Conservation (phyloP, 2,329 filamentous ascomycete genomes). For the Epichloe sibirici region DNA sequence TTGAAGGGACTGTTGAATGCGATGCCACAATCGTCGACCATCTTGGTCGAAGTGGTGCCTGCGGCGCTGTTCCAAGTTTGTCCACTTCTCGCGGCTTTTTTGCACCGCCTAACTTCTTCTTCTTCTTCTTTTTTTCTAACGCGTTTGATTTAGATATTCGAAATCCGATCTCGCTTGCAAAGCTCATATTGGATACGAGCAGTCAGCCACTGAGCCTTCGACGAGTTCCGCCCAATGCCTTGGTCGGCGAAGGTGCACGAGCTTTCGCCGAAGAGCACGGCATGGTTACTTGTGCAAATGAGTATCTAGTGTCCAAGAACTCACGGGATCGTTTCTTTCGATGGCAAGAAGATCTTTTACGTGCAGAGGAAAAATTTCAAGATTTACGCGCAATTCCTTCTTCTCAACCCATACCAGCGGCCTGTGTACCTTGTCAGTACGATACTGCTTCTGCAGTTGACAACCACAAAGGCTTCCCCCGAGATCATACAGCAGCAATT, state of each 20-base stretch:
- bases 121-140: neutral
- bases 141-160: conserved; percentile 54
- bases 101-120: no score
- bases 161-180: conserved; percentile 83
- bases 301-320: conserved; percentile 66
- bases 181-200: conserved; percentile 67
- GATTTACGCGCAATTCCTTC: conserved; percentile 13
- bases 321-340: conserved; percentile 66
- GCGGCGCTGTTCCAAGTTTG: conserved; percentile 81
- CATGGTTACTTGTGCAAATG: conserved; percentile 60
- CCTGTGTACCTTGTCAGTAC: conserved; percentile 19
- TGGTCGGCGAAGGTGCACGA: conserved; percentile 75
- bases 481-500: conserved; percentile 43
- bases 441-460: conserved; percentile 20
- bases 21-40: conserved; percentile 93
- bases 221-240: conserved; percentile 82
- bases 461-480: conserved; percentile 13
- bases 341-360: conserved; percentile 64
- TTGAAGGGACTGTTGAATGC: conserved; percentile 84
- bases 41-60: conserved; percentile 79
- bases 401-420: conserved; percentile 7
- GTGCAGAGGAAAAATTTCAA: conserved; percentile 37
- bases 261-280: conserved; percentile 76
- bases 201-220: conserved; percentile 67
- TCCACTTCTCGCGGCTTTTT: conserved; percentile 10